phyloP scores from a whole-genome alignment of 78 protist species.

The Dictyostelium intermedium region DNA sequence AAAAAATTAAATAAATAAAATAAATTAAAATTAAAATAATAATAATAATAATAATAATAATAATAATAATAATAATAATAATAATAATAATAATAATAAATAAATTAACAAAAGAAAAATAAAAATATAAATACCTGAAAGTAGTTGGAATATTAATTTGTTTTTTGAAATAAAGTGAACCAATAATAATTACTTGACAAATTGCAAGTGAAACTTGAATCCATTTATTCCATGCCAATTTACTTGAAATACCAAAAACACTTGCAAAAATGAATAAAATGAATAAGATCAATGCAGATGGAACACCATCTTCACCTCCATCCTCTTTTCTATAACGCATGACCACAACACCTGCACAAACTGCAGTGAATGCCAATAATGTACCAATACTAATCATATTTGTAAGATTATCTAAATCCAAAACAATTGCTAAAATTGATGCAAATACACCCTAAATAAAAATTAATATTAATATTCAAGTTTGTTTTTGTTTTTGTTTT shows the following conservation, averaged over 20 bases:
- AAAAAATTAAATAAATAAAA: too few species aligned
- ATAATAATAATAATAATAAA: too few species aligned
- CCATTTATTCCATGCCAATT: background rate
- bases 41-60: background rate
- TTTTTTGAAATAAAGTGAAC: background rate
- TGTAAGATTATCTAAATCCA: conserved; percentile 27
- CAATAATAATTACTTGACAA: background rate
- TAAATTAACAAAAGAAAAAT: too few species aligned
- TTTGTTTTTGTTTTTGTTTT: too few species aligned
- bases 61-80: too few species aligned
- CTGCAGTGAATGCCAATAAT: conserved; percentile 80
- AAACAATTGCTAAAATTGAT: conserved; percentile 34
- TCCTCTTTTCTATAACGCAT: conserved; percentile 33
- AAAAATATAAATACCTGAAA: background rate
- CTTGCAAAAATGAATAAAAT: conserved; percentile 10
- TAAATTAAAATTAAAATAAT: background rate
- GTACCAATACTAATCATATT: conserved; percentile 84
- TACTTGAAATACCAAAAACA: conserved; percentile 33
- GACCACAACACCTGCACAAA: conserved; percentile 78
- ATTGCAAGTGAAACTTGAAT: background rate
- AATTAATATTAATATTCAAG: background rate
- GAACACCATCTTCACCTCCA: background rate
- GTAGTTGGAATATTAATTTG: conserved; percentile 29
- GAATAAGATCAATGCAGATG: background rate
- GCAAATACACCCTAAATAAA: conserved; percentile 52